Evolutionary conservation across 345 rosid species (phyloP), one percentile per base, ranked within the genome.

Genomic region (Laguncularia racemosa): DNA sequence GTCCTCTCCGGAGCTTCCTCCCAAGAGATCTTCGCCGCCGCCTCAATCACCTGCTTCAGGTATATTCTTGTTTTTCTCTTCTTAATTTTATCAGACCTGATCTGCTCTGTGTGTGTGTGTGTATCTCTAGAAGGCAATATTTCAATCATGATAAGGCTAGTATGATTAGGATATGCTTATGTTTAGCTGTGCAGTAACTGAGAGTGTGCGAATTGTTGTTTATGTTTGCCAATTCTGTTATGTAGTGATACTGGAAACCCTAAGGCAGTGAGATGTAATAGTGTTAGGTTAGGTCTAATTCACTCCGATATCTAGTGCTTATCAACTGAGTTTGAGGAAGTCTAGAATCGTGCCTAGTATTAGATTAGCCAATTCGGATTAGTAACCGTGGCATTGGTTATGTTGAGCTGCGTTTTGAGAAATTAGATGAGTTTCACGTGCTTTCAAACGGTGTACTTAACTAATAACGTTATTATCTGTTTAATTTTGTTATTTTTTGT

Each of bases 31-130:
- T 64, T 82, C 84, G 12, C 85, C 85, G 47, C 85, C 65, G 72
- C 85, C 81, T 9, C 75, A 81, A 64, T 79, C 95, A 20, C 91
- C 91, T 1, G 66, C 77, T 69, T 71, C 85, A 58, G 99, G 99
- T 89, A 58, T 53, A 12, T 20, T 46, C 33, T 2, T 38, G 6
- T 13, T 38, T 46, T n/a, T 3, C 64, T 61, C 73, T 56, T 53
- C 44, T 55, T 66, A 59, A 81, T 9, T 33, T 33, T 33, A 33
- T 4, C 40, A 0, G 4, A 84, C 81, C 80, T 71, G 72, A 72
- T 80, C 76, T 71, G 66, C 47, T 57, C 47, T 69, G 57, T 59
- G n/a, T n/a, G n/a, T n/a, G n/a, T n/a, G n/a, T n/a, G n/a, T n/a
- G n/a, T n/a, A 47, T 57, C 15, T 49, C 17, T 28, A 28, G 45